phyloP scores from a whole-genome alignment of 2,329 filamentous ascomycete species.

The Pseudogymnoascus sp. region DNA sequence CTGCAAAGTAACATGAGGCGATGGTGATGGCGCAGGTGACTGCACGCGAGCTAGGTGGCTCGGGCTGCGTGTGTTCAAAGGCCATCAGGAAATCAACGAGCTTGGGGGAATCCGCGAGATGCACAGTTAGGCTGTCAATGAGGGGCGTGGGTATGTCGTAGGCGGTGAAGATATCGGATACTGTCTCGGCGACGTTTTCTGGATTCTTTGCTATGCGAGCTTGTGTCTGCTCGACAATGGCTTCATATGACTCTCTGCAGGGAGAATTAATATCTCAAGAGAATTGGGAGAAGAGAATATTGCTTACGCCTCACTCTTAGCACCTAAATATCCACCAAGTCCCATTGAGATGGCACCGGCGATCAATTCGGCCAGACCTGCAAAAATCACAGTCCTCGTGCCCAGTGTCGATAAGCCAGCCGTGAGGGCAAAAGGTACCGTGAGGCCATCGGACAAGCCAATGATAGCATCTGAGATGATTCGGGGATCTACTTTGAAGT shows the following conservation, averaged over 20 bases:
- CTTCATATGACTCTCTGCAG: conserved; percentile 25
- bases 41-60: conserved; percentile 25
- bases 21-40: conserved; percentile 44
- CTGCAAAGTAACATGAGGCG: conserved; percentile 47
- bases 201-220: conserved; percentile 21
- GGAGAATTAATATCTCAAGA: not conserved
- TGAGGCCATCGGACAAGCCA: conserved; percentile 54
- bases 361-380: conserved; percentile 52
- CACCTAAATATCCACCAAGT: conserved; percentile 51
- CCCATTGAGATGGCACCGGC: conserved; percentile 57
- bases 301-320: conserved; percentile 36
- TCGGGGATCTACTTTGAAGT: conserved; percentile 22
- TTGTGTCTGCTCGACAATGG: conserved; percentile 22
- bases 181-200: conserved; percentile 20
- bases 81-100: conserved; percentile 34
- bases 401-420: conserved; percentile 45
- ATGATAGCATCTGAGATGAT: conserved; percentile 48
- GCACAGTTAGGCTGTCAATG: conserved; percentile 27
- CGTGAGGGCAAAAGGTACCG: conserved; percentile 55
- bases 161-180: conserved; percentile 28
- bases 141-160: conserved; percentile 26
- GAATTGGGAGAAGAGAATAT: not conserved
- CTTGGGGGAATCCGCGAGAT: conserved; percentile 25
- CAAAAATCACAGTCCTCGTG: conserved; percentile 47
- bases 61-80: conserved; percentile 27